Evolutionary conservation across 805 yeast species (phyloP), one percentile per base, ranked within the genome.

Genomic region (Wickerhamomyces bovis): DNA sequence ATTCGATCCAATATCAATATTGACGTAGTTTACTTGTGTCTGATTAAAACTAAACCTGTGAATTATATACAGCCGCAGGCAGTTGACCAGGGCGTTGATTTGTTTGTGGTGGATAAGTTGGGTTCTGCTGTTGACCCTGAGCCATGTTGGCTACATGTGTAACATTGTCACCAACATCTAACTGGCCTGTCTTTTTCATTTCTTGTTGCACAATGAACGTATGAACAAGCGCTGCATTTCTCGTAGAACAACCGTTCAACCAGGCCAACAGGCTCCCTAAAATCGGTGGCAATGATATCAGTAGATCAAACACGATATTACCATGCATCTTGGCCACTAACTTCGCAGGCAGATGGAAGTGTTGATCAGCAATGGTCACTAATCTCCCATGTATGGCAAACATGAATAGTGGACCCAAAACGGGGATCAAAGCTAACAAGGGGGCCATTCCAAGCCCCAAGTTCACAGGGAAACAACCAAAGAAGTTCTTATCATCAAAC

Each of bases 191-290:
- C 20, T 36, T 49, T 30, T 48, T 41, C 33, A 46, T 11, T 39
- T 55, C 63, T 19, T 39, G 38, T 26, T 52, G 48, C 1, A 57
- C 57, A 8, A 60, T 43, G 18, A 44, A 43, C 5, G 57, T 77
- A 61, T 87, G 89, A 9, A 89, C 73, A 56, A 88, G 58, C 0
- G 92, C 90, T 0, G 96, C 95, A 63, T 92, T 90, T 57, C 97
- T 71, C 0, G 97, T 87, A 8, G 95, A 86, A 60, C 96, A 86
- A 2, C 82, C 86, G 59, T 88, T 78, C 63, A 90, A 49, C 92
- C 96, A 90, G 12, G 86, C 69, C 45, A 89, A 76, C 33, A 89
- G 66, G 3, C 81, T 71, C 1, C 98, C 98, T 30, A 92, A 63
- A 4, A 89, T 54, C 0, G 98, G 98, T 0, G 92, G 83, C 30